phyloP scores from a whole-genome alignment of 2,329 filamentous ascomycete species.

The Trichoderma guizhouense region DNA sequence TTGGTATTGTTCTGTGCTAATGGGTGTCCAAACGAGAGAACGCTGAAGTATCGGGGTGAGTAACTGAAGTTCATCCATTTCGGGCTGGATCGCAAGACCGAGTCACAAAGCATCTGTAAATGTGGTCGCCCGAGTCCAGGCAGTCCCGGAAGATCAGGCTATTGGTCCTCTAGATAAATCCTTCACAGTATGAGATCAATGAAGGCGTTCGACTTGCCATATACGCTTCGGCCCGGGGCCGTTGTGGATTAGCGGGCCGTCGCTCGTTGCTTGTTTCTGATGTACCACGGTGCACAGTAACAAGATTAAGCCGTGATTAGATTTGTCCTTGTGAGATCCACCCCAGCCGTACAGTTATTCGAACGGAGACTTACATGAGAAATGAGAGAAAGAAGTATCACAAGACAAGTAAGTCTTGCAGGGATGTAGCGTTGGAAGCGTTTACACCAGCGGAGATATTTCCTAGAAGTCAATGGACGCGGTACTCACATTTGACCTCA shows the following conservation, averaged over 20 bases:
- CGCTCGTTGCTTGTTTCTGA: neutral
- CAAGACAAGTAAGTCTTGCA: neutral
- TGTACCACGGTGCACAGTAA: neutral
- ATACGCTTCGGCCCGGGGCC: neutral
- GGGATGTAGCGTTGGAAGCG: too few species aligned
- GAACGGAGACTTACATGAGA: too few species aligned
- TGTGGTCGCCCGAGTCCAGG: neutral
- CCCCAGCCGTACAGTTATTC: neutral
- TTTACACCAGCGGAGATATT: neutral
- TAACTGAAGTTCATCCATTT: neutral
- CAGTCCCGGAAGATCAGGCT: neutral
- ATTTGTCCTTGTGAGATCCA: neutral
- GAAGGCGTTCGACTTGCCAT: neutral
- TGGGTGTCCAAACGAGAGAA: neutral
- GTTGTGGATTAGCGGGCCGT: neutral
- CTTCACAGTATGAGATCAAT: neutral
- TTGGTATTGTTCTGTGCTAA: too few species aligned
- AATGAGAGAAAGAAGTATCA: neutral
- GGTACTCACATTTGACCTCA: neutral
- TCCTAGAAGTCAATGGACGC: neutral
- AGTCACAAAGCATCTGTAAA: neutral
- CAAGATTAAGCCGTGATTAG: neutral
- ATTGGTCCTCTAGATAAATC: neutral
- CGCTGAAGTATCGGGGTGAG: neutral
- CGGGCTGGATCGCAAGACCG: neutral